Conservation (phyloP, 208 protist genomes). For the Leishmania lainsoni region DNA sequence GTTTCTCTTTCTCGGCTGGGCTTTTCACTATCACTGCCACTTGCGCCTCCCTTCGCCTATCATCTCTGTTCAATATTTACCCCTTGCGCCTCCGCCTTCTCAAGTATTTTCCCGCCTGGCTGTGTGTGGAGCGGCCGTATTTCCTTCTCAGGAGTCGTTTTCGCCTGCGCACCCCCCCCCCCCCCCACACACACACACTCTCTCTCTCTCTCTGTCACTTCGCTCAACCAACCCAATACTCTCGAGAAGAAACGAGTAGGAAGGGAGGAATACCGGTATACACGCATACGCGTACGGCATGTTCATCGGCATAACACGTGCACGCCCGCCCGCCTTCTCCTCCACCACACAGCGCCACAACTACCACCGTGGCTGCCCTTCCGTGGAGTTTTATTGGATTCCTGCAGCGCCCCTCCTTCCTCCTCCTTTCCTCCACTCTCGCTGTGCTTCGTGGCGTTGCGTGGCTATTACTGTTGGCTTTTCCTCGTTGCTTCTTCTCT, state of each 20-base stretch:
- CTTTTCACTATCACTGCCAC: background rate
- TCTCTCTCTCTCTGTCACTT: background rate
- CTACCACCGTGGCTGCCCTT: background rate
- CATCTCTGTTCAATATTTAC: conserved; percentile 7
- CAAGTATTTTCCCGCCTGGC: background rate
- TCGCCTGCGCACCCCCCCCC: too few species aligned
- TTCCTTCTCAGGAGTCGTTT: too few species aligned
- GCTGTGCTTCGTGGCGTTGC: background rate
- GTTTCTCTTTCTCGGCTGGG: conserved; percentile 9
- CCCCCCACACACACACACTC: too few species aligned
- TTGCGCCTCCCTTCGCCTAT: background rate
- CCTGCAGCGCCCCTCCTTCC: background rate
- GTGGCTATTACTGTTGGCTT: background rate
- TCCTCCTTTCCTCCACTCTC: conserved; percentile 1
- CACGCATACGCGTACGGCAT: background rate
- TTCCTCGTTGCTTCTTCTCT: background rate
- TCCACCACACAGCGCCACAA: background rate
- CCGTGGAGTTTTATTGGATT: too few species aligned
- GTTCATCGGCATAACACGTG: background rate
- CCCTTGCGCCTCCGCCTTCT: background rate
- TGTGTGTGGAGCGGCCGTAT: background rate
- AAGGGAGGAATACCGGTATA: background rate
- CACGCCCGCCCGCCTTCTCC: background rate
- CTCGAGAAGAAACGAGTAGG: background rate
- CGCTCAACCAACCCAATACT: conserved; percentile 3